These are phyloP conservation scores for Talaromyces adpressus DNA, from an alignment of 495 filamentous ascomycete species.

Conservation along the genomic window DNA sequence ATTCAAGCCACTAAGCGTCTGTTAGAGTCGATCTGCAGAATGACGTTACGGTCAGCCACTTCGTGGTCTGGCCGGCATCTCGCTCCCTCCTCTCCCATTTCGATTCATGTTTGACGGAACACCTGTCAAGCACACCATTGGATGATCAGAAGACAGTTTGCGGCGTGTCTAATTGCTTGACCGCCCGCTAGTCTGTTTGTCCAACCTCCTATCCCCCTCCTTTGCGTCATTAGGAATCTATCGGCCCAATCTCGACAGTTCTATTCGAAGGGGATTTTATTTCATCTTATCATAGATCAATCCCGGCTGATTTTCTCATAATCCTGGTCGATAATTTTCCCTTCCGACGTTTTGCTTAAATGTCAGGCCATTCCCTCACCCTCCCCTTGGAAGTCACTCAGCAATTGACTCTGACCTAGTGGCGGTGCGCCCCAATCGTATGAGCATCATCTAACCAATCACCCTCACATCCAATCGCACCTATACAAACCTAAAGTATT, in stretches of 20 bases:
- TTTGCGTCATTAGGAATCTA: constrained; percentile 1
- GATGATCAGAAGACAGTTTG: background rate
- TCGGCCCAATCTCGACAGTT: background rate
- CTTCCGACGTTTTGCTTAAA: background rate
- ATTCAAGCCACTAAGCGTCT: background rate
- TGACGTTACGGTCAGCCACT: background rate
- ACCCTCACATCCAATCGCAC: background rate
- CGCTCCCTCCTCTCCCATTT: background rate
- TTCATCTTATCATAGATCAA: background rate
- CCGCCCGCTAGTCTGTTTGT: background rate
- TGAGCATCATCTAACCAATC: background rate
- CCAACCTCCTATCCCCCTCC: background rate
- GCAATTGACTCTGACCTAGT: background rate
- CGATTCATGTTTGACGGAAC: background rate
- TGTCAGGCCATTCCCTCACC: background rate
- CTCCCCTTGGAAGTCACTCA: background rate
- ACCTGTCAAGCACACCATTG: background rate
- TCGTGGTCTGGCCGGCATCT: background rate
- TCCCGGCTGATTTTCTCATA: background rate
- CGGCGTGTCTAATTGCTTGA: background rate
- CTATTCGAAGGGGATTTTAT: background rate
- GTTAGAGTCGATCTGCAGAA: background rate
- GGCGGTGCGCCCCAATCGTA: background rate
- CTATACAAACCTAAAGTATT: background rate
- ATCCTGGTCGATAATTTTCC: background rate